Base-by-base conservation (phyloP, 2,329 filamentous ascomycete species). In the Pseudodiploospora longispora region DNA sequence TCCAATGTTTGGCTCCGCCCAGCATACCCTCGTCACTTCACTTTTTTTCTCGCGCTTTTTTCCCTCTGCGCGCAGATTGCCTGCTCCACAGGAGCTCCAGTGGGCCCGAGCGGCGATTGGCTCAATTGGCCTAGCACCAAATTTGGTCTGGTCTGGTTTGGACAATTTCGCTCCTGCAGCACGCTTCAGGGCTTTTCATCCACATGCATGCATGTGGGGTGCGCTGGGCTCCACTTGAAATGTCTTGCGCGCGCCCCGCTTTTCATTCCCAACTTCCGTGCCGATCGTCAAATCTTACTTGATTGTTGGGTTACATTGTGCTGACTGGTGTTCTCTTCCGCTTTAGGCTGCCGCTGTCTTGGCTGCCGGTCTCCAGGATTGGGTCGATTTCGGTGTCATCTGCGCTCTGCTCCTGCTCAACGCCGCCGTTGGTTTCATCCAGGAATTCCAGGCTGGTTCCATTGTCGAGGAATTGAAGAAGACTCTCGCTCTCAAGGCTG, bases 321-420 rank as follows among this genome's bases (percentile, higher is more conserved):
- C 59, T 63, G 59, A 64, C 59, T 39, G 28, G 41, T 36, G 19
- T 45, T 32, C 42, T 40, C 33, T 29, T 34, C 33, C 43, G 32
- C 39, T 40, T 38, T 50, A 82, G 79, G 76, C 80, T 66, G 85
- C 87, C 50, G 85, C 85, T 55, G 73, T 90, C 59, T 76, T 94
- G 47, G 87, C 88, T 61, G 86, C 84, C 50, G 86, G 85, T 80
- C 79, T 95, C 36, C 68, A 85, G 66, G 85, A 93, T 59, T 95
- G 88, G 88, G 85, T 95, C 52, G 88, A 95, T 71, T 91, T 95
- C 59, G 88, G 87, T 74, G 87, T 95, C 60, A 95, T 95, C 55
- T 88, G 84, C 65, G 87, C 71, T 59, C 75, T 94, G 41, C 76
- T 95, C 7, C 64, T 94, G 53, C 83, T 95, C 52, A 95, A 95